Conservation (phyloP, 2,329 filamentous ascomycete species). For the Blastomyces silverae region DNA sequence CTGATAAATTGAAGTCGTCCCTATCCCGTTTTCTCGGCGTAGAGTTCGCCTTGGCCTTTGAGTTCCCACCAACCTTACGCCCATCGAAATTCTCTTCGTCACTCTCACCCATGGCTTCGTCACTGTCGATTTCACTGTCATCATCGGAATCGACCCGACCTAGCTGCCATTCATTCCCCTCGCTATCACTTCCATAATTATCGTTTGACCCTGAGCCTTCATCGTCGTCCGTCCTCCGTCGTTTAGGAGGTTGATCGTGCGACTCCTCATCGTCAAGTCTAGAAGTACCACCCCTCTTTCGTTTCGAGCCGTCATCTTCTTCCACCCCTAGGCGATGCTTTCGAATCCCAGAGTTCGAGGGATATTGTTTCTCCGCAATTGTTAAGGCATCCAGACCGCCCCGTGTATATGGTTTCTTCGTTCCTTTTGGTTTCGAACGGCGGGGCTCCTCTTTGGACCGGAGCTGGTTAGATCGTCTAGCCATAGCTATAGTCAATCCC, state of each 20-base stretch:
- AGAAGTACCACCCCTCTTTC: slow-evolving; percentile 36
- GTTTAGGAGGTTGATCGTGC: slow-evolving; percentile 37
- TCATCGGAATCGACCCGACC: slow-evolving; percentile 62
- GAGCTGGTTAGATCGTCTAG: slow-evolving; percentile 36
- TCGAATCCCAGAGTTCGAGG: slow-evolving; percentile 49
- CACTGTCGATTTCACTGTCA: slow-evolving; percentile 63
- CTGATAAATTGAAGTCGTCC: slow-evolving; percentile 42
- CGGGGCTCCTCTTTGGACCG: slow-evolving; percentile 33
- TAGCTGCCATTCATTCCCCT: slow-evolving; percentile 77
- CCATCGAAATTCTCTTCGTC: slow-evolving; percentile 80
- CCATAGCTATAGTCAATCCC: slow-evolving; percentile 29
- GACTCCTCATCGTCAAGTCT: slow-evolving; percentile 34
- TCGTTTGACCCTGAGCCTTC: slow-evolving; percentile 47
- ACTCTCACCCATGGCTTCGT: slow-evolving; percentile 81
- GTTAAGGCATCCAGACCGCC: slow-evolving; percentile 56
- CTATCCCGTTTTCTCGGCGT: slow-evolving; percentile 31
- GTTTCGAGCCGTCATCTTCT: slow-evolving; percentile 42
- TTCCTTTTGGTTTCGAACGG: slow-evolving; percentile 35
- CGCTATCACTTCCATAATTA: slow-evolving; percentile 74
- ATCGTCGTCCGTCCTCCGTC: slow-evolving; percentile 32
- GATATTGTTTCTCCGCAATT: slow-evolving; percentile 54
- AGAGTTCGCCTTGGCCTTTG: slow-evolving; percentile 35
- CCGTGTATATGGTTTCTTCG: slow-evolving; percentile 40
- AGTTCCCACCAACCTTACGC: slow-evolving; percentile 60
- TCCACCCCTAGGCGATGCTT: slow-evolving; percentile 54